A percentile compares a stretch with the other conserved stretches of the same genome.
Evolutionary conservation across 441 rosid genomes (phyloP).

Genomic region (Flueggea neowawraea): DNA sequence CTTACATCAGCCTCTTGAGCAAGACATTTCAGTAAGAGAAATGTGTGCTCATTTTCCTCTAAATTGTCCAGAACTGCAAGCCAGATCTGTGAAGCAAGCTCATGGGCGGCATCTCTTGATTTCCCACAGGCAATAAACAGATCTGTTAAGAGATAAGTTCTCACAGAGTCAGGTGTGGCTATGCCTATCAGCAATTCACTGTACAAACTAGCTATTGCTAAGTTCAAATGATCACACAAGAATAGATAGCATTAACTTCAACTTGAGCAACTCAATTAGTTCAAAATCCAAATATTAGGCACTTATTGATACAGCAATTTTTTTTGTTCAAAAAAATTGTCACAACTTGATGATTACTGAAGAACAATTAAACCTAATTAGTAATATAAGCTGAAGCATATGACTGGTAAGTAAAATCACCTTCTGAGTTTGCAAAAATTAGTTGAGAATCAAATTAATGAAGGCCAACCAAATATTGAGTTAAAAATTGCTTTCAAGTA

Average conservation of each 20-base stretch:
- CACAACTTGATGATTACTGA: no score
- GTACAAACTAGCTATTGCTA: not conserved
- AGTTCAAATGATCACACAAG: not conserved
- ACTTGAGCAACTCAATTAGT: not conserved
- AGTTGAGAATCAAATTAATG: not conserved
- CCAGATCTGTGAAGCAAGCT: constrained; percentile 79
- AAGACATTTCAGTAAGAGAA: constrained; percentile 61
- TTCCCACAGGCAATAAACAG: constrained; percentile 79
- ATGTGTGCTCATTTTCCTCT: constrained; percentile 71
- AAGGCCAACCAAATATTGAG: not conserved
- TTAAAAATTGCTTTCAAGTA: not conserved
- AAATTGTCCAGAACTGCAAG: constrained; percentile 74
- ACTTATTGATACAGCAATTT: no score
- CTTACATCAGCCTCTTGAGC: constrained; percentile 82
- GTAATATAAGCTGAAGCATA: no score
- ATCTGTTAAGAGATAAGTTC: constrained; percentile 41
- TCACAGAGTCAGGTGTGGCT: no score
- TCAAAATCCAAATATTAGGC: no score
- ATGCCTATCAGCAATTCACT: not conserved
- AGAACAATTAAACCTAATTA: no score
- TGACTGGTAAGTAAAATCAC: no score
- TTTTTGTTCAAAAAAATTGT: no score
- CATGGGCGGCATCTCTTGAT: constrained; percentile 62
- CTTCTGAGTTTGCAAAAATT: not conserved
- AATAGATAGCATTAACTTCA: not conserved